Base-by-base conservation (phyloP, 805 yeast species). In the Ogataea pignaliae region DNA sequence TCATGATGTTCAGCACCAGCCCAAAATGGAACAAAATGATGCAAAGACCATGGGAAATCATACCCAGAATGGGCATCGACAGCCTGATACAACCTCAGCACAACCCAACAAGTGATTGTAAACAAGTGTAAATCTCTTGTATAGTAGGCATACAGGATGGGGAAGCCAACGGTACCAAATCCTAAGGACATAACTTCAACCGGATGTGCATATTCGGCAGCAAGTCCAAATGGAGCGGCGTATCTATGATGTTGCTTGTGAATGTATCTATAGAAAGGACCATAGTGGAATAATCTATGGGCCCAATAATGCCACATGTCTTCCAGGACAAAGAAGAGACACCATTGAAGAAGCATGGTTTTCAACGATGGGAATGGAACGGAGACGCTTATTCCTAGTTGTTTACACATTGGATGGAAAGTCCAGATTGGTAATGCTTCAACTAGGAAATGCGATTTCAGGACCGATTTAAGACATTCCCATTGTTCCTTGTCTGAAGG, bases 1-100 rank as follows among this genome's bases (percentile, higher is more conserved):
- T 78, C 83, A 54, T 78, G 83, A 54, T 78, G 83, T 44, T 74
- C 81, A 33, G 82, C 82, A 29, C 83, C 83, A 10, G 83, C 82
- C 83, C 83, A 78, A 61, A 78, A 70, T 36, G 83, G 83, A n/a
- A 78, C 41, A 56, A 76, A 66, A 44, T 75, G 60, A 57, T 77
- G 75, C 55, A 78, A 67, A 1, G 81, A 76, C 79, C 78, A 76
- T 3, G 83, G 83, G 62, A 78, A 78, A 46, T 78, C 82, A 55
- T 78, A 78, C 34, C 83, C 83, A 2, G 81, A 75, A 52, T 78
- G 83, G 12, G 82, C 68, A 54, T 78, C 83, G 35, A 78, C 81
- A 13, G 82, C 82, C 55, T 78, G 83, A 54, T 73, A 70, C 50
- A 78, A 68, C 53, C 83, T 66, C 43, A 77, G 57, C 15, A 68